Conservation (phyloP, 495 filamentous ascomycete genomes). For the Daldinia bambusicola region DNA sequence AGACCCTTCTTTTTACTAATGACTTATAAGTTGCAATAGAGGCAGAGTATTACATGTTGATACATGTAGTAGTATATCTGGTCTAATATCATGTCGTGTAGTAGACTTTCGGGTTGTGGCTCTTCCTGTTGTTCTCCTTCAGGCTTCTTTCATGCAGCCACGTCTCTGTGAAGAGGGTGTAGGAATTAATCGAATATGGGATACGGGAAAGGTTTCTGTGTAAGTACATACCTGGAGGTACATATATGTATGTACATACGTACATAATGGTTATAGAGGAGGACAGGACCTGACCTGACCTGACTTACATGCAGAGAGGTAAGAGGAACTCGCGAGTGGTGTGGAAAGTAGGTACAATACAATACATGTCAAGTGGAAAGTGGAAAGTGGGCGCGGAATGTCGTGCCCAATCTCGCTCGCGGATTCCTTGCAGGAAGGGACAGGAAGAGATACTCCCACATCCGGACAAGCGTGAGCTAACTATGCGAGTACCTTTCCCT, state of each 20-base stretch:
- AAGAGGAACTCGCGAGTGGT: background rate
- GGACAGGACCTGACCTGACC: no score
- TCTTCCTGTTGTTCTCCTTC: slow-evolving; percentile 2
- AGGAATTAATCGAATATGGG: slow-evolving; percentile 15
- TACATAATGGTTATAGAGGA: no score
- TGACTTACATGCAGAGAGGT: no score
- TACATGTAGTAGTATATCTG: background rate
- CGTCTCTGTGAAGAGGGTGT: slow-evolving; percentile 33
- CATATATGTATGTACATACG: no score
- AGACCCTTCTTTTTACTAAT: background rate
- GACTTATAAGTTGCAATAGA: background rate
- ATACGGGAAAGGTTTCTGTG: slow-evolving; percentile 5
- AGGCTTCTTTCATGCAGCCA: slow-evolving; percentile 34
- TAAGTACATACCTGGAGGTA: no score
- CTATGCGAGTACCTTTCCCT: slow-evolving; percentile 36
- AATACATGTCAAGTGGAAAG: no score
- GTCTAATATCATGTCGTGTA: background rate
- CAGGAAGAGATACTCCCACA: slow-evolving; percentile 34
- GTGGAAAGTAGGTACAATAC: background rate
- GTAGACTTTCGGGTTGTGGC: slow-evolving; percentile 15
- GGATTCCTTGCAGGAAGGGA: slow-evolving; percentile 34
- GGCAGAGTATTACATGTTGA: background rate
- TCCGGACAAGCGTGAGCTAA: slow-evolving; percentile 23
- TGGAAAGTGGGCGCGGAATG: slow-evolving; percentile 28
- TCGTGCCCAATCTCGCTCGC: slow-evolving; percentile 43